phyloP scores from a whole-genome alignment of 2,329 filamentous ascomycete species.

The Colletotrichum incanum region DNA sequence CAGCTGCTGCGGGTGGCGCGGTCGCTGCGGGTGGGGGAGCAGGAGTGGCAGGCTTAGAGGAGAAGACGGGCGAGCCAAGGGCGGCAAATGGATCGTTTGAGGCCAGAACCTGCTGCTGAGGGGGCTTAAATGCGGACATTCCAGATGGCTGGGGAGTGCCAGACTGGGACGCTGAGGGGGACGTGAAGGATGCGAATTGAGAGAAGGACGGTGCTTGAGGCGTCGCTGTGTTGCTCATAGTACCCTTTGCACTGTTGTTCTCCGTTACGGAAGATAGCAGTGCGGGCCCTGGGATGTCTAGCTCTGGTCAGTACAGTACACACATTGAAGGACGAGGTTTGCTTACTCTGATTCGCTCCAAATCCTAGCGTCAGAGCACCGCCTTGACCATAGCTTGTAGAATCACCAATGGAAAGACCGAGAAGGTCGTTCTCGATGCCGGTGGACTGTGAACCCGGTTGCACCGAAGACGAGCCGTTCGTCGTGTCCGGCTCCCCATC shows the following conservation, averaged over 20 bases:
- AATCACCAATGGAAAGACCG: slow-evolving; percentile 85
- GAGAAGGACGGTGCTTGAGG: slow-evolving; percentile 66
- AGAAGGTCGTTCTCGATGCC: slow-evolving; percentile 92
- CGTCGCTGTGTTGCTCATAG: slow-evolving; percentile 48
- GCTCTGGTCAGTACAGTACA: slow-evolving; percentile 47
- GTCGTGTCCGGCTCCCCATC: slow-evolving; percentile 74
- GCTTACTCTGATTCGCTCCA: slow-evolving; percentile 77
- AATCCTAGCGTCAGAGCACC: slow-evolving; percentile 90
- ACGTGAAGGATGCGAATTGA: slow-evolving; percentile 69
- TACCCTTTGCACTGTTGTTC: slow-evolving; percentile 69
- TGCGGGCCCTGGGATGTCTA: slow-evolving; percentile 76
- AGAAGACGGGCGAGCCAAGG: slow-evolving; percentile 58
- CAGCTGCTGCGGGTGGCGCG: slow-evolving; percentile 49
- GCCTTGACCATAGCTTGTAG: slow-evolving; percentile 76
- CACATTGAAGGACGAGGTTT: neutral
- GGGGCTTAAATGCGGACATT: slow-evolving; percentile 63
- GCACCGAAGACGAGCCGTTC: slow-evolving; percentile 54
- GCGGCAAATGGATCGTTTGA: slow-evolving; percentile 63
- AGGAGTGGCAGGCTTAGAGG: slow-evolving; percentile 56
- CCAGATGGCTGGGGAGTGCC: slow-evolving; percentile 67
- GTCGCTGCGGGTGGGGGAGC: slow-evolving; percentile 48
- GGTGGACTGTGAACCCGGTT: slow-evolving; percentile 65
- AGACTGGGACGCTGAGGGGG: slow-evolving; percentile 67
- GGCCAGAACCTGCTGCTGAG: slow-evolving; percentile 58
- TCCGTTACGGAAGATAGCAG: slow-evolving; percentile 76